Conservation (phyloP, 192 early-diverging fungal genomes). For the Fimicolochytrium jonesii region DNA sequence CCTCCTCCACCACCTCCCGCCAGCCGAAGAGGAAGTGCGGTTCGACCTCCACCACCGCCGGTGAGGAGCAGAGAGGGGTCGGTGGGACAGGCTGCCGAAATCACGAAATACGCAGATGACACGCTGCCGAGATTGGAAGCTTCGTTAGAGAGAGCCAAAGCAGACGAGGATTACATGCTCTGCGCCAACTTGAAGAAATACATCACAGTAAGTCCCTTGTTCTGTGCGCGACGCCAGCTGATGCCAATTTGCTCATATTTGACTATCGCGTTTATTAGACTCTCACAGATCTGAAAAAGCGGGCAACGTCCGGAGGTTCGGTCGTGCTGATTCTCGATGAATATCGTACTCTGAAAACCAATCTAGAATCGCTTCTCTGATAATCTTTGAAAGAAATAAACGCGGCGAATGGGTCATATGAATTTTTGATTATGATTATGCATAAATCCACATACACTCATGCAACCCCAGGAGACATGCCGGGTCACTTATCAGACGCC, state of each 20-base stretch:
- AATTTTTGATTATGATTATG: too few relatives aligned
- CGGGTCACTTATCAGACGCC: too few relatives aligned
- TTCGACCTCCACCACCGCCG: conserved; percentile 13
- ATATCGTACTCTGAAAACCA: conserved; percentile 5
- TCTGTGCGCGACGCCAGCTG: neutral
- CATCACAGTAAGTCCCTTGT: conserved; percentile 2
- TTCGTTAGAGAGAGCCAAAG: neutral
- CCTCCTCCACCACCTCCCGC: conserved; percentile 31
- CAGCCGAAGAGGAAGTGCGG: conserved; percentile 2
- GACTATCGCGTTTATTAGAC: neutral
- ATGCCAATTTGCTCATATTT: neutral
- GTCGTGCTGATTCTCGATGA: conserved; percentile 9
- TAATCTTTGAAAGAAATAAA: too few relatives aligned
- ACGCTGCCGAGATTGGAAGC: conserved; percentile 14
- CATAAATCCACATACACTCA: too few relatives aligned
- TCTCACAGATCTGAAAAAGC: neutral
- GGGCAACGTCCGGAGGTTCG: conserved; percentile 1
- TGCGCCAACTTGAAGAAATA: conserved; percentile 13
- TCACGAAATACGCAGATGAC: conserved; percentile 14
- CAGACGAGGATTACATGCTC: conserved; percentile 12
- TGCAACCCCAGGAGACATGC: too few relatives aligned
- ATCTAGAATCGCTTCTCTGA: conserved; percentile 8
- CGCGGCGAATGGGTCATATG: too few relatives aligned
- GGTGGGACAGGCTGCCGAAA: conserved; percentile 10
- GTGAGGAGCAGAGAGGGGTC: conserved; percentile 13